Evolutionary conservation across 306 rosid genomes (phyloP), one percentile per base, ranked within the genome.

Genomic region (Carpinus fangiana): DNA sequence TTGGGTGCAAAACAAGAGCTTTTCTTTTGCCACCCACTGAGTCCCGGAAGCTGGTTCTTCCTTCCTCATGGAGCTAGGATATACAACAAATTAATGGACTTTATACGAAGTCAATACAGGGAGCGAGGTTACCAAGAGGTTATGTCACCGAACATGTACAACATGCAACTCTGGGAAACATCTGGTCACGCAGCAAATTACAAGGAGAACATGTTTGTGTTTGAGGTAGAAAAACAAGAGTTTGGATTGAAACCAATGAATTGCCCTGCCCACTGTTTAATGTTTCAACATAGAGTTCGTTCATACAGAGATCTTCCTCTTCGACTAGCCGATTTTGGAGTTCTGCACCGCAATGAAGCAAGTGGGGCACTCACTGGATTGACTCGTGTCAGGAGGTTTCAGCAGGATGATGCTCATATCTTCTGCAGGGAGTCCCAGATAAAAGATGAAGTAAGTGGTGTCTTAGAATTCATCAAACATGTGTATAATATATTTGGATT

Each of bases 21-120:
- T 72, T 86, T 94, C 90, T 88, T 88, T 75, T 90, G 93, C 79
- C 97, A 94, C 76, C 97, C 96, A 62, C 93, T 93, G 85, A 92
- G 98, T 80, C 98, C 98, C 18, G 98, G 98, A 84, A 92, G 98
- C 79, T 94, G 98, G 98, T 94, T 94, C 88, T 94, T 94, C 73
- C 97, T 94, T 62, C 97, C 98, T 43, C 90, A 80, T 80, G 98
- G 98, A 36, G 68, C 97, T 56, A 90, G 92, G 66, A 80, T 94
- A 72, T 94, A 94, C 89, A 92, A 87, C 84, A 94, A 88, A 82
- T 74, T 94, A 20, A 90, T 89, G 92, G 87, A 85, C 2, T 94
- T 94, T 76, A 90, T 94, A 78, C 79, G 89, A 57, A 83, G 82
- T 82, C 97, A 89, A 80, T 94, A 94, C 81, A 89, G 87, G 84